A percentile compares a stretch with the other conserved stretches of the same genome.
Evolutionary conservation across 2,329 filamentous ascomycete species (phyloP).

Genomic region (Sarocladium strictum): DNA sequence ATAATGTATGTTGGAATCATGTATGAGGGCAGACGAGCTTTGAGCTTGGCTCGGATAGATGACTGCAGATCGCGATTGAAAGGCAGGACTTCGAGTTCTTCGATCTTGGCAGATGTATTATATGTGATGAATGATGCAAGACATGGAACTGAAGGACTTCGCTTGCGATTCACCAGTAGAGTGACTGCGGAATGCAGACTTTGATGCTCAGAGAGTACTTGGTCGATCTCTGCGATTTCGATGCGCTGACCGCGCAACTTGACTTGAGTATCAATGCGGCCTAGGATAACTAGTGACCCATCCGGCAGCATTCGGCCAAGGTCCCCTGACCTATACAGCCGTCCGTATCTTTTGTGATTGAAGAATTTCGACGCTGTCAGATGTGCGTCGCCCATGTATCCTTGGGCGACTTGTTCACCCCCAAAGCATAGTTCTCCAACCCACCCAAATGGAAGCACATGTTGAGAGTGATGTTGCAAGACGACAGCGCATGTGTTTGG

Average conservation of each 20-base stretch:
- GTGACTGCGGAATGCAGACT: conserved; percentile 58
- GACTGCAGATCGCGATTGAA: conserved; percentile 28
- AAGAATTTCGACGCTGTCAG: conserved; percentile 64
- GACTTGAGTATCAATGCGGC: conserved; percentile 71
- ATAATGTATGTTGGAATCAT: conserved; percentile 75
- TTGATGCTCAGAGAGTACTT: conserved; percentile 45
- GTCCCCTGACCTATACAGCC: conserved; percentile 78
- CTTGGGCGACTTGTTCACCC: conserved; percentile 71
- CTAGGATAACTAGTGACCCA: conserved; percentile 66
- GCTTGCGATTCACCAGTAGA: conserved; percentile 35
- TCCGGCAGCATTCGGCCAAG: conserved; percentile 73
- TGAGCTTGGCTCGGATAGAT: conserved; percentile 48
- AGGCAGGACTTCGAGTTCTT: conserved; percentile 30
- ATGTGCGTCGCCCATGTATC: conserved; percentile 63
- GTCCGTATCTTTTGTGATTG: conserved; percentile 60
- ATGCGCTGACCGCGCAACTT: conserved; percentile 78
- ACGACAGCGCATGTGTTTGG: conserved; percentile 72
- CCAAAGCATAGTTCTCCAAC: conserved; percentile 84
- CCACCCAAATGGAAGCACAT: conserved; percentile 60
- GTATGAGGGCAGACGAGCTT: conserved; percentile 58
- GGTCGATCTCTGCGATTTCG: conserved; percentile 71
- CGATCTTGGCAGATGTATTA: conserved; percentile 9
- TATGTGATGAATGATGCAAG: conserved; percentile 68
- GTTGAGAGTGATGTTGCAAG: conserved; percentile 36
- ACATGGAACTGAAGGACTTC: not conserved